These are phyloP conservation scores for Aurantiochytrium sp. DNA, from an alignment of 108 stramenopile species.

Conservation along the genomic window DNA sequence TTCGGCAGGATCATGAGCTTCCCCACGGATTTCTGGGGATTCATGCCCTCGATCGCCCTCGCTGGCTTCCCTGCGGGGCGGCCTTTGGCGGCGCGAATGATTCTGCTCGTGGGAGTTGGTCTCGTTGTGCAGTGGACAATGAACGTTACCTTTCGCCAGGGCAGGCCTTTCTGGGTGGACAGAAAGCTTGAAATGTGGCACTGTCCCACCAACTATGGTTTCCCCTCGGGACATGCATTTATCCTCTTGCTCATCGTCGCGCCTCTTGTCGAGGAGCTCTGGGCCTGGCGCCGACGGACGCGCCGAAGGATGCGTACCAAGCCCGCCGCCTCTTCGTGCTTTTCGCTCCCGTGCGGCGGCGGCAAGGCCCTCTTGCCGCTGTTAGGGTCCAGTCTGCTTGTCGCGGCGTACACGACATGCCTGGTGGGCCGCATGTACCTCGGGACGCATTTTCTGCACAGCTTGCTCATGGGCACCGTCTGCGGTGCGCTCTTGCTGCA, in stretches of 20 bases:
- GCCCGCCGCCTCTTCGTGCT: background rate
- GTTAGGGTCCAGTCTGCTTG: background rate
- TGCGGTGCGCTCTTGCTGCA: background rate
- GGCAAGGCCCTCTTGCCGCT: background rate
- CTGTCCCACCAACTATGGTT: background rate
- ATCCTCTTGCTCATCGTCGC: background rate
- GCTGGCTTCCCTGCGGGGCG: background rate
- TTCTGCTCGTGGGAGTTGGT: background rate
- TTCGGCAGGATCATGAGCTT: background rate
- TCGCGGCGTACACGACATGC: background rate
- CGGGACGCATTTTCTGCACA: background rate
- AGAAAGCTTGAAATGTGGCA: background rate
- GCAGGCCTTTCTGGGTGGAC: background rate
- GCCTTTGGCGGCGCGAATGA: background rate
- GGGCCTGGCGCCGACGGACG: background rate
- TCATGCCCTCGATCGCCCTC: background rate
- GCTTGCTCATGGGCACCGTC: background rate
- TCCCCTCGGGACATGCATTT: background rate
- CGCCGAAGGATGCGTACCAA: background rate
- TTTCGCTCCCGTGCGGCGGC: background rate
- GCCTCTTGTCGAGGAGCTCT: background rate
- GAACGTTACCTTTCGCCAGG: background rate
- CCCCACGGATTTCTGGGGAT: background rate
- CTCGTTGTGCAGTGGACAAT: background rate
- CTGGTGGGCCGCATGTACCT: constrained; percentile 16